phyloP scores from a whole-genome alignment of 208 protist species.

The Trypanosoma cruzi region DNA sequence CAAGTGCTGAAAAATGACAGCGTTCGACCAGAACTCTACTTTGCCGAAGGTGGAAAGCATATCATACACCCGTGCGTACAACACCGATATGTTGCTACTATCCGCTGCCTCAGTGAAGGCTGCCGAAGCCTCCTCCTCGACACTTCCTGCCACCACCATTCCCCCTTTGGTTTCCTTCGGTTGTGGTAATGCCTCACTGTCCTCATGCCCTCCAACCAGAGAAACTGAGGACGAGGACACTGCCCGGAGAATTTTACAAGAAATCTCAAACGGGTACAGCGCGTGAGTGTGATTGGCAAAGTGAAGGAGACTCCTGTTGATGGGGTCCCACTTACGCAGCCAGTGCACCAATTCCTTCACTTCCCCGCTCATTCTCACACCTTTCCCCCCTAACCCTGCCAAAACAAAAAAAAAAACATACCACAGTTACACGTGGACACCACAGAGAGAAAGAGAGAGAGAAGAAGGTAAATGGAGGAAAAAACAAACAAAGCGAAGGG shows the following conservation, averaged over 20 bases:
- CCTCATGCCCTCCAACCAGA: not conserved
- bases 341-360: conserved; percentile 16
- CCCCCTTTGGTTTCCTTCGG: not conserved
- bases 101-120: conserved; percentile 13
- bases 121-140: not conserved
- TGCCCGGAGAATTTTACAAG: not conserved
- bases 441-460: conserved; percentile 24
- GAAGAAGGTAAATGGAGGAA: conserved; percentile 14
- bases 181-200: not conserved
- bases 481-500: not conserved
- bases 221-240: not conserved
- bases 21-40: conserved; percentile 23
- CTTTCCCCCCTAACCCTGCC: not conserved
- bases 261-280: conserved; percentile 17
- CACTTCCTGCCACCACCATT: not conserved
- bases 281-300: conserved; percentile 18
- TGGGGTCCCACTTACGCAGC: conserved; percentile 17
- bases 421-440: not conserved
- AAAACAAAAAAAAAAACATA: conserved; percentile 10
- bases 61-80: conserved; percentile 25
- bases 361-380: conserved; percentile 11
- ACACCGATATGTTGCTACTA: conserved; percentile 10
- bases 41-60: conserved; percentile 27
- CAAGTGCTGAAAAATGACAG: conserved; percentile 29
- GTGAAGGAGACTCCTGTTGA: conserved; percentile 21